Conservation (phyloP, 495 filamentous ascomycete genomes). For the Aspergillus carlsbadensis region DNA sequence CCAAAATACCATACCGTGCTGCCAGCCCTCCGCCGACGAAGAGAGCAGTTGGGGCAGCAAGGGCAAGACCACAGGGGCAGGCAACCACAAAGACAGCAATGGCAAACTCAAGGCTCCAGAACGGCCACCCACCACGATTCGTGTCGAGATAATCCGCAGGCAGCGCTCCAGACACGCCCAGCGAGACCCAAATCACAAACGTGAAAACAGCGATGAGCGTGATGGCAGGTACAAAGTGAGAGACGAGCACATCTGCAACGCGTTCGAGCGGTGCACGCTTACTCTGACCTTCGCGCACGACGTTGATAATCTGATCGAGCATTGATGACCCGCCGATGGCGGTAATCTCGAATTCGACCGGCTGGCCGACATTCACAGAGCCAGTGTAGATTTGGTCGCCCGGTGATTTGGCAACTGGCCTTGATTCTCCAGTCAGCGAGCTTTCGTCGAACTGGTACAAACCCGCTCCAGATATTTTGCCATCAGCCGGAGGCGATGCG, state of each 20-base stretch:
- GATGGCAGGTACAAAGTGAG: conserved; percentile 86
- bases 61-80: conserved; percentile 88
- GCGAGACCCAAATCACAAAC: conserved; percentile 77
- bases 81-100: conserved; percentile 95
- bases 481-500: conserved; percentile 83
- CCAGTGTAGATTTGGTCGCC: conserved; percentile 81
- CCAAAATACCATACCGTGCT: conserved; percentile 83
- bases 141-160: conserved; percentile 64
- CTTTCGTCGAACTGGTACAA: conserved; percentile 81
- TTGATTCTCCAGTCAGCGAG: conserved; percentile 86
- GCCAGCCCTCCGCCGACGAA: conserved; percentile 90
- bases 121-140: conserved; percentile 73
- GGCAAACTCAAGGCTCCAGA: conserved; percentile 87
- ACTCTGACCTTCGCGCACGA: conserved; percentile 89
- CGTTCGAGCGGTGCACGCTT: conserved; percentile 83
- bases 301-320: conserved; percentile 87
- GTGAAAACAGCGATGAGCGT: conserved; percentile 78
- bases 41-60: conserved; percentile 90
- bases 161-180: conserved; percentile 69
- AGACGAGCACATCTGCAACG: conserved; percentile 78
- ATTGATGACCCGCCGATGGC: conserved; percentile 76
- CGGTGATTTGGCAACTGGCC: conserved; percentile 64
- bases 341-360: conserved; percentile 69
- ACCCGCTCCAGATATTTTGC: conserved; percentile 59
- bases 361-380: conserved; percentile 76